Evolutionary conservation across 352 stramenopile species (phyloP), one percentile per base, ranked within the genome.

Genomic region (Pilasporangium apinafurcum): DNA sequence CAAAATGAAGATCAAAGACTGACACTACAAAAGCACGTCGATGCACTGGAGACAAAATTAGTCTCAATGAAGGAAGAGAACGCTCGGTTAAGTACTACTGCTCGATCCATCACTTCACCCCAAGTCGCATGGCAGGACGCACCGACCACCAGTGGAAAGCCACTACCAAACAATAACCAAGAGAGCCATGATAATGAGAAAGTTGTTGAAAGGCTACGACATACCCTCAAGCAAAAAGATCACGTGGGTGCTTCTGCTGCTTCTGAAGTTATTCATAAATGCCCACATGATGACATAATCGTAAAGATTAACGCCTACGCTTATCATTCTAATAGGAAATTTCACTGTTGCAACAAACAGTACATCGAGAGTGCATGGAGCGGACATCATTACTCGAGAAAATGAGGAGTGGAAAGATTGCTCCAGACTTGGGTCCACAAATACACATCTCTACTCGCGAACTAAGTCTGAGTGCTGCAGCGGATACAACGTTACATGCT

Each of bases 281-380:
- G n/a, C n/a, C n/a, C n/a, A n/a, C n/a, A n/a, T n/a, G n/a, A n/a
- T n/a, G n/a, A n/a, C n/a, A n/a, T n/a, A n/a, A n/a, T n/a, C n/a
- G n/a, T n/a, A n/a, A 51, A 60, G 48, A 44, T 52, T 14, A 5
- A 18, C 33, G 22, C n/a, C 10, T 25, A 10, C 9, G 6, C 13
- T 27, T 8, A n/a, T 9, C 45, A 9, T n/a, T 36, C 21, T 31
- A 13, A 17, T 35, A 92, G 75, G 80, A 92, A 51, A 90, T 92
- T 14, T 17, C 53, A 8, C 51, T 90, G 13, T 55, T 92, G 10
- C 77, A 90, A 39, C 75, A 86, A 28, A 92, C 80, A 1, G 80
- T 92, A 45, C 78, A 92, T 56, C 69, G 76, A 6, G 80, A 92
- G 53, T 90, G 80, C 37, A 56, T 92, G 21, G 80, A 92, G 51